Conservation (phyloP, 305 asterid species). For the Withania somnifera region DNA sequence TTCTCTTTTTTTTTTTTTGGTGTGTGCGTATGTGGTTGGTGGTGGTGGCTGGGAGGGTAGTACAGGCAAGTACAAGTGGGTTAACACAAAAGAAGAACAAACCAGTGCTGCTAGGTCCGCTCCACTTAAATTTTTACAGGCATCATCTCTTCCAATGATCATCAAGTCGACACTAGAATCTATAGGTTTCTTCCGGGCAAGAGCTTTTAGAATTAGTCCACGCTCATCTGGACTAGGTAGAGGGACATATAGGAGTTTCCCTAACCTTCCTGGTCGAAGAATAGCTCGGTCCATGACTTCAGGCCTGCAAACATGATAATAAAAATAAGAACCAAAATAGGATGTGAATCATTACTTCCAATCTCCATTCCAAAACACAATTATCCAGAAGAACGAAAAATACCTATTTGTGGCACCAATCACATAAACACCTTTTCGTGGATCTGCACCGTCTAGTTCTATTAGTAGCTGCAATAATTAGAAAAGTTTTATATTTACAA, state of each 20-base stretch:
- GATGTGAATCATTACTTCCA: not conserved
- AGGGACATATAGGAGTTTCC: slow-evolving; percentile 67
- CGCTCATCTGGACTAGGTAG: slow-evolving; percentile 79
- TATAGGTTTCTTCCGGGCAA: slow-evolving; percentile 50
- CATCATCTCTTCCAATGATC: slow-evolving; percentile 42
- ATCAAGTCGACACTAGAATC: slow-evolving; percentile 58
- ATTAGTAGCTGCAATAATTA: slow-evolving; percentile 49
- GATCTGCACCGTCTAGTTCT: slow-evolving; percentile 82
- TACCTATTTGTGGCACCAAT: slow-evolving; percentile 96
- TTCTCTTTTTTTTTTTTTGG: not conserved
- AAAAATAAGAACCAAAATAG: not conserved
- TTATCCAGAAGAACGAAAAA: not conserved
- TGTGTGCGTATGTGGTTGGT: not conserved
- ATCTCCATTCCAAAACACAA: not conserved
- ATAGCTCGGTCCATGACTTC: slow-evolving; percentile 70
- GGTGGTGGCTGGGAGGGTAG: not conserved
- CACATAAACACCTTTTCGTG: slow-evolving; percentile 61
- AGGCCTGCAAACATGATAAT: slow-evolving; percentile 37
- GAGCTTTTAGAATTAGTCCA: slow-evolving; percentile 69
- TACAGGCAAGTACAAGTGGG: not conserved
- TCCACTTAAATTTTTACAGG: slow-evolving; percentile 70
- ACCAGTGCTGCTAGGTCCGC: slow-evolving; percentile 82
- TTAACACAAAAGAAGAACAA: slow-evolving; percentile 3
- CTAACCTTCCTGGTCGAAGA: slow-evolving; percentile 79
- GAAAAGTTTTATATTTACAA: not conserved